A percentile compares a stretch with the other conserved stretches of the same genome.
phyloP scores from a whole-genome alignment of 805 yeast genomes.

The Ogataea minuta region DNA sequence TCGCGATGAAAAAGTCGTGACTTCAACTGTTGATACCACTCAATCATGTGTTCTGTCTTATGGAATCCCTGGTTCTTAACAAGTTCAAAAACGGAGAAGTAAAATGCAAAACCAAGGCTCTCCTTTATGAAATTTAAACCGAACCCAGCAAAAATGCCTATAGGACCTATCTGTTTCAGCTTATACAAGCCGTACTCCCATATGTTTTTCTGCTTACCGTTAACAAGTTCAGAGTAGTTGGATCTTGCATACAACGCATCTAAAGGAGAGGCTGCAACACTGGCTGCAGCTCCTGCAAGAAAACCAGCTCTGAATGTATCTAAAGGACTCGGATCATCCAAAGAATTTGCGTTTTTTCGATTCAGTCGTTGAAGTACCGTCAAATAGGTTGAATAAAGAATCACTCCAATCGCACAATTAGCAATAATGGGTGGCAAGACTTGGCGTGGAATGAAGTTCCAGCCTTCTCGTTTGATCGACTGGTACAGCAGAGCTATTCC shows the following conservation, averaged over 20 bases:
- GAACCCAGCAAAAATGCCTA: conserved; percentile 89
- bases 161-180: conserved; percentile 67
- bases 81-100: conserved; percentile 76
- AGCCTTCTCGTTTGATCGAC: conserved; percentile 75
- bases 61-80: conserved; percentile 68
- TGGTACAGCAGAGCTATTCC: conserved; percentile 69
- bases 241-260: conserved; percentile 89
- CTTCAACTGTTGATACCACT: conserved; percentile 39
- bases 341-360: conserved; percentile 18
- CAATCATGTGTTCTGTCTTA: conserved; percentile 44
- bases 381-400: conserved; percentile 80
- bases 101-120: conserved; percentile 77
- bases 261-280: conserved; percentile 89
- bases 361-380: conserved; percentile 45
- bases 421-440: conserved; percentile 86
- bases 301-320: conserved; percentile 81
- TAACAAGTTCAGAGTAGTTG: conserved; percentile 67
- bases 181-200: conserved; percentile 77
- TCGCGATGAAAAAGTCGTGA: conserved; percentile 24
- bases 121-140: conserved; percentile 78
- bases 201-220: conserved; percentile 64
- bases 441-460: conserved; percentile 82
- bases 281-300: conserved; percentile 82
- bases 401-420: conserved; percentile 85
- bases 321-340: conserved; percentile 35